Base-by-base conservation (phyloP, 2,329 filamentous ascomycete genomes). In the Tympanopsis confertula region DNA sequence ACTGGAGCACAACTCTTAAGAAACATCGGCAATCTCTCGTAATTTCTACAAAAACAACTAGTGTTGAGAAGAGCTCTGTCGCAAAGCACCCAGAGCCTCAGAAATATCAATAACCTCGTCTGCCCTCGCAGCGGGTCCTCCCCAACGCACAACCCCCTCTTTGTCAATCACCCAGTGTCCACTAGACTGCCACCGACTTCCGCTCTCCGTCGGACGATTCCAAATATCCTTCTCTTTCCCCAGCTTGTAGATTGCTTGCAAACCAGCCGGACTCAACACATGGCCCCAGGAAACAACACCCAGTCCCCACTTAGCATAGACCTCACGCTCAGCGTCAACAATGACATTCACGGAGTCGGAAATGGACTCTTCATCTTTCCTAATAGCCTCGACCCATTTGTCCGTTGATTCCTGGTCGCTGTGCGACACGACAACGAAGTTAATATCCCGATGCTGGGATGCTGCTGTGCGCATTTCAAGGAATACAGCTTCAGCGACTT, bases 401-500 rank as follows among this genome's bases (percentile, higher is more conserved):
- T 75, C 63, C 0, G 76, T 78, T 12, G 67, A 61, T 19, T 60
- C 55, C 17, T 59, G 48, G 5, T 63, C 63, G 12, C 68, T 76
- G 55, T 82, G 77, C 4, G 76, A 80, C 13, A 82, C 60, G 35
- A 77, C 77, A 37, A 81, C 54, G 59, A 72, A 80, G 48, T 68
- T 61, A 10, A 78, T 54, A 18, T 62, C 54, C 10, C 59, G 57
- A 51, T 78, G 57, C 22, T 58, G 48, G 28, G 59, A 56, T 13
- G 76, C 75, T 40, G 74, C 52, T 32, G 62, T 53, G 33, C 71
- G 65, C 20, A 83, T 60, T 20, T 52, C 47, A 39, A 64, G 63
- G 55, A 81, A 82, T 12, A 69, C 71, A 53, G 82, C 82, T 51
- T 83, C 79, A 13, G 78, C 78, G 53, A 83, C 78, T 82, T 40